These are phyloP conservation scores for Elaeis oleifera DNA, from an alignment of 202 grass and related monocot genomes.

Conservation along the genomic window DNA sequence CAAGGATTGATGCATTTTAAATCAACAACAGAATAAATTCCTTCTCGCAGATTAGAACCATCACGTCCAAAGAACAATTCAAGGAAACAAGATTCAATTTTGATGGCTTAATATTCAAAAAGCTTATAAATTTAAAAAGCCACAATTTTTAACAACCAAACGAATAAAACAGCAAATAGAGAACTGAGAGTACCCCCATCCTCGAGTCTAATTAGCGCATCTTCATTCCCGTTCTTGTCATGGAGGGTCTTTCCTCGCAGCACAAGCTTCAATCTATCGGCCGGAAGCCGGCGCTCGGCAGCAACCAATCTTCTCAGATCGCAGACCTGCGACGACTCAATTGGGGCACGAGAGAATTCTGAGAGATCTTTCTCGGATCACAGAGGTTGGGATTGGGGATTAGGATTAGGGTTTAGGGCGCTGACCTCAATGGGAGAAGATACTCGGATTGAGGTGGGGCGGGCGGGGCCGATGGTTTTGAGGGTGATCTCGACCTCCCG, in stretches of 20 bases:
- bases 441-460: constrained; percentile 46
- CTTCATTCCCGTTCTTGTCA: constrained; percentile 23
- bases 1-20: too few species aligned
- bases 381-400: neutral
- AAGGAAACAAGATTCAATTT: too few species aligned
- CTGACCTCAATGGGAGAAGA: constrained; percentile 36
- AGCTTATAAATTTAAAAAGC: neutral
- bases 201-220: constrained; percentile 26
- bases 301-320: constrained; percentile 44
- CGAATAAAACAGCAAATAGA: neutral
- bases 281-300: constrained; percentile 27
- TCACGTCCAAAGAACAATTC: too few species aligned
- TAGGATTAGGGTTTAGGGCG: neutral
- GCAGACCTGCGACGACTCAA: constrained; percentile 16
- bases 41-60: too few species aligned
- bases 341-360: neutral
- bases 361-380: neutral
- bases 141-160: neutral
- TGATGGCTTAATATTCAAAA: neutral
- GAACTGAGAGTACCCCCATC: constrained; percentile 30
- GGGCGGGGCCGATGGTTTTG: constrained; percentile 46
- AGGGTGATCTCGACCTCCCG: constrained; percentile 47
- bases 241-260: constrained; percentile 42
- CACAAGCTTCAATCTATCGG: constrained; percentile 47
- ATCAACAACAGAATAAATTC: too few species aligned